These are phyloP conservation scores for Boletus sp. DNA, from an alignment of 1,284 basidiomycete genomes.

Conservation along the genomic window DNA sequence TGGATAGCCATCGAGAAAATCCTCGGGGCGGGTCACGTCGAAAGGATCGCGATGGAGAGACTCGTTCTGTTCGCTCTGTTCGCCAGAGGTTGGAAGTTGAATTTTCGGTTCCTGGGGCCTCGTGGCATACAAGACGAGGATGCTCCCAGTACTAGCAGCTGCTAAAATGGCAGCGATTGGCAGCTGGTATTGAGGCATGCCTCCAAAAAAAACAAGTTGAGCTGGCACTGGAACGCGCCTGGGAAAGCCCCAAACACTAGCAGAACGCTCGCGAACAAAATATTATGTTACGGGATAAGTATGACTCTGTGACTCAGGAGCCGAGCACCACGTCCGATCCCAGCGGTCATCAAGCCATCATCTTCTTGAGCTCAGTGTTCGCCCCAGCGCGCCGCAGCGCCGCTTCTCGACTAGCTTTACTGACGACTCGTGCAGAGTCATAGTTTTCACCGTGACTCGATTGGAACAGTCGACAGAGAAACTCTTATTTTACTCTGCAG, in stretches of 20 bases:
- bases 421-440: neutral
- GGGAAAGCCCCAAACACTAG: neutral
- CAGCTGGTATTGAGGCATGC: slow-evolving; percentile 62
- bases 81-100: slow-evolving; percentile 46
- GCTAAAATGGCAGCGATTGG: slow-evolving; percentile 49
- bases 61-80: slow-evolving; percentile 36
- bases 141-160: slow-evolving; percentile 44
- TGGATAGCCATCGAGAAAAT: slow-evolving; percentile 71
- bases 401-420: neutral
- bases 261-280: neutral
- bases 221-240: neutral
- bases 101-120: slow-evolving; percentile 49
- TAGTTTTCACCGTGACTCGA: neutral
- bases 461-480: neutral
- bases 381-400: neutral
- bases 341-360: neutral
- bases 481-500: neutral
- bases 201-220: neutral
- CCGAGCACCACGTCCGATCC: slow-evolving; percentile 9
- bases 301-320: slow-evolving; percentile 18
- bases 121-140: slow-evolving; percentile 39
- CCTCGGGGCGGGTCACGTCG: slow-evolving; percentile 68
- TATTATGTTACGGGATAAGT: neutral
- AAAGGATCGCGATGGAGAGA: slow-evolving; percentile 60
- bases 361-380: neutral